phyloP scores from a whole-genome alignment of 225 moss, liverwort and hornwort species.

The Pseudoscleropodium purum region DNA sequence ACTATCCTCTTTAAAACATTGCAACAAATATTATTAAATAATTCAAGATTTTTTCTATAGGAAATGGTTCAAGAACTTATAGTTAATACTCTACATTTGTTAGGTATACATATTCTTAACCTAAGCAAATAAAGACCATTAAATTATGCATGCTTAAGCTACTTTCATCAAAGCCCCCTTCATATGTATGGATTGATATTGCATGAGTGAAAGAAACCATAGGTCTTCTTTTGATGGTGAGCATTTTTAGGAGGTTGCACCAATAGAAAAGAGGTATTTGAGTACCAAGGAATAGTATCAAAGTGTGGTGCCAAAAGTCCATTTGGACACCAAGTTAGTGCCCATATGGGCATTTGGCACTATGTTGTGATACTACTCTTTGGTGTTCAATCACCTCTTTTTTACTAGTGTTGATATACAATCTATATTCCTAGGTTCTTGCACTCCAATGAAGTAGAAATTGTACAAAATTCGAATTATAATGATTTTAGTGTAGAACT shows the following conservation, averaged over 20 bases:
- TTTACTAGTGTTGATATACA: not conserved
- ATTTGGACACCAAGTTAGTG: too few relatives aligned
- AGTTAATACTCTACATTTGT: not conserved
- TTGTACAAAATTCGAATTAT: too few relatives aligned
- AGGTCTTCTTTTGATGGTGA: not conserved
- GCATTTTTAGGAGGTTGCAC: not conserved
- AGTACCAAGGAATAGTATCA: not conserved
- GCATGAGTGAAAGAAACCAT: not conserved
- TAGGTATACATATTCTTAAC: too few relatives aligned
- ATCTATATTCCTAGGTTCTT: not conserved
- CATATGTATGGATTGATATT: not conserved
- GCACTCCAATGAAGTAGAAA: too few relatives aligned
- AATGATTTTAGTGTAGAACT: too few relatives aligned
- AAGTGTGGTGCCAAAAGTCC: not conserved
- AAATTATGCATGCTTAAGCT: not conserved
- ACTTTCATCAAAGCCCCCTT: not conserved
- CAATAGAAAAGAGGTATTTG: not conserved
- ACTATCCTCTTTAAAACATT: too few relatives aligned
- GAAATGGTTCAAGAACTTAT: not conserved
- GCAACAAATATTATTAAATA: not conserved
- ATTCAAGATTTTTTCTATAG: fast-evolving
- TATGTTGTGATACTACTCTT: fast-evolving
- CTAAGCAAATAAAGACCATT: not conserved
- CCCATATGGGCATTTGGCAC: too few relatives aligned
- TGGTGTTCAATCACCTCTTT: not conserved